Base-by-base conservation (phyloP, 805 yeast species). In the Kuraishia capsulata region DNA sequence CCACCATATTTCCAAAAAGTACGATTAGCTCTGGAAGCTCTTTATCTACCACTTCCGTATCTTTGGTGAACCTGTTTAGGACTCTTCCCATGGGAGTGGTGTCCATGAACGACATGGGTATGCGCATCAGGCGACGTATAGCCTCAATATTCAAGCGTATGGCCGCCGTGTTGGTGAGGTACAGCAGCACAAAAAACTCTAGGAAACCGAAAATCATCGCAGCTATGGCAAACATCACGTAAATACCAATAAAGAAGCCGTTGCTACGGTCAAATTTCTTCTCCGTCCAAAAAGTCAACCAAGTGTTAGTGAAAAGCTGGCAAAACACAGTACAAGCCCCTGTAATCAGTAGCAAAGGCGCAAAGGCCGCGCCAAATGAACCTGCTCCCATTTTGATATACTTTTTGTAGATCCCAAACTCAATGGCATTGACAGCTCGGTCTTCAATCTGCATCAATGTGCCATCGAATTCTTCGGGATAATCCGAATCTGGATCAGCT, bases 11-110 rank as follows among this genome's bases (percentile, higher is more conserved):
- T 41, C 78, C 45, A 40, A 81, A 66, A 61, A 81, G 56, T 49
- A 90, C 69, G 30, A 79, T 45, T 49, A 81, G 85, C 49, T 83
- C 88, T 42, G 78, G 77, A 48, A 86, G 64, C 56, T 82, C 90
- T 51, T 83, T 85, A 51, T 86, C 95, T 55, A 86, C 61, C 4
- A 78, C 76, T 53, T 87, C 95, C 0, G 92, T 81, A 54, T 87
- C 96, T 44, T 85, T 85, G 1, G 95, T 85, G 57, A 86, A 87
- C 46, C 95, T 65, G 57, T 85, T 87, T 52, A 88, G 64, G 41
- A 88, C 76, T 48, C 95, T 68, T 3, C 96, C 96, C 69, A 84
- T 71, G 23, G 96, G 96, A 0, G 95, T 81, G 2, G 87, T 77
- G 50, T 87, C 96, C 58, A 86, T 70, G 54, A 75, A 87, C 0